phyloP scores from a whole-genome alignment of 768 basidiomycete species.

The Wakefieldia striispora region DNA sequence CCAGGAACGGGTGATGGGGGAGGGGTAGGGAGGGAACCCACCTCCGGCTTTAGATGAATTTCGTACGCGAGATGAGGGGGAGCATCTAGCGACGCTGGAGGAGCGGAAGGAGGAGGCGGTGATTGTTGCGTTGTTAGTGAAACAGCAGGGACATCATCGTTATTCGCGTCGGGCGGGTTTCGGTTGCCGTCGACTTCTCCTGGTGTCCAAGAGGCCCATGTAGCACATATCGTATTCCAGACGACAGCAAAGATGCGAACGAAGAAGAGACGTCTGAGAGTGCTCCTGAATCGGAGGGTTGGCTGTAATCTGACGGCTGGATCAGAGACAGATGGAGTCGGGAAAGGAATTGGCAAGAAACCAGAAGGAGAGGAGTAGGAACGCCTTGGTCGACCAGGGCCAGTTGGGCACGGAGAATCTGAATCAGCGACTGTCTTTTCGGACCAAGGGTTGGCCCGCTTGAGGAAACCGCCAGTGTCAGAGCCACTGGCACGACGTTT shows the following conservation, averaged over 20 bases:
- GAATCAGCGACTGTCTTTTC: slow-evolving; percentile 46
- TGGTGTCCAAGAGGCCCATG: slow-evolving; percentile 49
- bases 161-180: slow-evolving; percentile 9
- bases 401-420: slow-evolving; percentile 3
- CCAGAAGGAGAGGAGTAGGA: slow-evolving; percentile 64
- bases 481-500: slow-evolving; percentile 30
- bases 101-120: slow-evolving; percentile 23
- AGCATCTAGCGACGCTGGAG: slow-evolving; percentile 21
- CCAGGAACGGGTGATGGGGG: slow-evolving; percentile 21
- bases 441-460: slow-evolving; percentile 57
- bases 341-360: slow-evolving; percentile 39
- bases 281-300: slow-evolving; percentile 37
- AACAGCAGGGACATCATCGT: slow-evolving; percentile 17
- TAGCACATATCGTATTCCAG: slow-evolving; percentile 66
- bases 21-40: slow-evolving; percentile 22
- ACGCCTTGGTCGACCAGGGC: slow-evolving; percentile 44
- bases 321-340: slow-evolving; percentile 31
- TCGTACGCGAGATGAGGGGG: slow-evolving; percentile 6
- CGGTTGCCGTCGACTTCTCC: slow-evolving; percentile 21
- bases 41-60: slow-evolving; percentile 13
- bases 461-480: slow-evolving; percentile 32
- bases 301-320: slow-evolving; percentile 35
- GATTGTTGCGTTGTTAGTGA: slow-evolving; percentile 17
- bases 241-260: slow-evolving; percentile 65
- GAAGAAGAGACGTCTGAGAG: slow-evolving; percentile 62